Percentiles rank a stretch among this genome's conserved stretches.
phyloP scores from a whole-genome alignment of 208 protist genomes.

The Wallacemonas sp. region DNA sequence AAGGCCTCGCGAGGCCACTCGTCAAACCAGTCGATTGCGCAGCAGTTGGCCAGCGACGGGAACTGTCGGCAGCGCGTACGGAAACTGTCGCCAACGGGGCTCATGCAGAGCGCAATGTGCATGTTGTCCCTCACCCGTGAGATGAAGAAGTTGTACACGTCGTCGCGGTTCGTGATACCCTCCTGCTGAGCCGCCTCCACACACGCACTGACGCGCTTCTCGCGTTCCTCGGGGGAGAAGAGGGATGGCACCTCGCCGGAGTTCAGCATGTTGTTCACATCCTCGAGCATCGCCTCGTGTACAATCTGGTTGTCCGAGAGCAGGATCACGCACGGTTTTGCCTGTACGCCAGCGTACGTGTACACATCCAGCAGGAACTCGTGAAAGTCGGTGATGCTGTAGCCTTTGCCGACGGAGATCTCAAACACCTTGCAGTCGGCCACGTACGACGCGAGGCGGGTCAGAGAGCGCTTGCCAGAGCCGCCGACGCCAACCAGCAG shows the following conservation, averaged over 20 bases:
- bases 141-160: conserved; percentile 95
- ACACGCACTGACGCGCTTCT: conserved; percentile 94
- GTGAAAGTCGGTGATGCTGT: conserved; percentile 92
- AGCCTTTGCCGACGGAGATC: conserved; percentile 92
- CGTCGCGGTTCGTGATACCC: conserved; percentile 90
- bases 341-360: conserved; percentile 87
- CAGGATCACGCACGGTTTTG: conserved; percentile 91
- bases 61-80: conserved; percentile 95
- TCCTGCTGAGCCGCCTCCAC: conserved; percentile 82
- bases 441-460: conserved; percentile 92
- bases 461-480: conserved; percentile 95
- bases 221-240: conserved; percentile 95
- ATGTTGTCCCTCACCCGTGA: conserved; percentile 94
- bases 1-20: conserved; percentile 96
- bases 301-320: conserved; percentile 97
- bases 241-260: conserved; percentile 97
- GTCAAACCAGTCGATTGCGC: conserved; percentile 98
- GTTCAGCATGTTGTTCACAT: conserved; percentile 98
- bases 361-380: conserved; percentile 92
- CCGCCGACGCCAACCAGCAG: conserved; percentile 97
- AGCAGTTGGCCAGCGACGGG: conserved; percentile 97
- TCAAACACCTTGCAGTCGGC: conserved; percentile 89
- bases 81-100: conserved; percentile 95
- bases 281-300: conserved; percentile 95
- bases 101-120: conserved; percentile 97